Evolutionary conservation across 371 early-diverging fungal species (phyloP), one percentile per base, ranked within the genome.

Genomic region (Circinella umbellata): DNA sequence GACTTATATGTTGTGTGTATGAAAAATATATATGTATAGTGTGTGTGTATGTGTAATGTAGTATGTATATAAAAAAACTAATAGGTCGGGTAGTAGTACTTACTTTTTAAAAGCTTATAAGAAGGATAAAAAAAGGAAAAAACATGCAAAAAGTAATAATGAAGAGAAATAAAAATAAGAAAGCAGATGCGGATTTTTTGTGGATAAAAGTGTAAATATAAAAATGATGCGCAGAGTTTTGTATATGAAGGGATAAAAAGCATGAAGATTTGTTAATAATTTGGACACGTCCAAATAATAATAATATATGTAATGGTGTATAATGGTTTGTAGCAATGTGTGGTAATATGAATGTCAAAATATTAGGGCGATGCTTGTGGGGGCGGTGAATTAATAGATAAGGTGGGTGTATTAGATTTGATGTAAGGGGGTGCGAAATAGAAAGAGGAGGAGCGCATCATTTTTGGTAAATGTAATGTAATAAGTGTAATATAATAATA

Each of bases 81-180:
- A 42, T 42, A 42, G 11, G 11, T 42, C 3, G 42, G 6, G 42
- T 66, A 66, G 59, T 66, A 47, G 67, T 66, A 66, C 67, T 66
- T 66, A 66, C 67, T 66, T 66, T 66, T 66, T 66, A 46, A 60
- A 37, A 36, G 61, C 57, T 54, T 54, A 55, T 20, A 66, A 39
- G 35, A 38, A 55, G 37, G 48, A 36, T 14, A 65, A 10, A 55
- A 18, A 55, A 57, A 48, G 47, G 38, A 18, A 39, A 38, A 37
- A 61, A 47, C 68, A 49, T 54, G 39, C 57, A 66, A 57, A 59
- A 54, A 18, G 13, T 27, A 27, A 35, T 20, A 18, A 47, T 48
- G 36, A 64, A 51, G 48, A 54, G 55, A 37, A 38, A 42, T 27
- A 27, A 65, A 53, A 27, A 55, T 53, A 59, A 37, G 36, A 66